Conservation (phyloP, 257 asterid genomes). For the Leptodermis oblonga region DNA sequence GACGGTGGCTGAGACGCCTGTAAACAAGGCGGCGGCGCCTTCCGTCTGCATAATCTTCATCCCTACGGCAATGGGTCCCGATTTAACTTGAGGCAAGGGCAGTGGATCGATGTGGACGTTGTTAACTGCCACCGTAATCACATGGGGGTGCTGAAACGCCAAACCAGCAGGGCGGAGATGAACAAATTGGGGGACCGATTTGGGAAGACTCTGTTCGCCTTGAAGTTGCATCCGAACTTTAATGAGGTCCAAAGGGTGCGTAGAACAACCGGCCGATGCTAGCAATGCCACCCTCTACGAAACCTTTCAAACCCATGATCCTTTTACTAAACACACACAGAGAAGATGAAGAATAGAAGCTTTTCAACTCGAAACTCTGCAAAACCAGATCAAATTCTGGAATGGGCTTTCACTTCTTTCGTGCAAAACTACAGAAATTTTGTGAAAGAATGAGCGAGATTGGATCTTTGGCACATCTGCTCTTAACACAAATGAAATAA, state of each 20-base stretch:
- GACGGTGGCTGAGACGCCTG: slow-evolving; percentile 71
- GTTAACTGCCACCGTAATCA: background rate
- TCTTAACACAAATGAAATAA: background rate
- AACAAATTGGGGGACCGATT: slow-evolving; percentile 12
- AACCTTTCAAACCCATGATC: slow-evolving; percentile 44
- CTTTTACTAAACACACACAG: slow-evolving; percentile 3
- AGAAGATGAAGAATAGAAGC: too few species aligned
- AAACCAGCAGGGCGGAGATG: slow-evolving; percentile 40
- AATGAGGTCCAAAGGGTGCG: slow-evolving; percentile 54
- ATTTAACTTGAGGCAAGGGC: slow-evolving; percentile 19
- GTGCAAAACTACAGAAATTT: background rate
- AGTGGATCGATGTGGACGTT: slow-evolving; percentile 19
- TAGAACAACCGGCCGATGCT: slow-evolving; percentile 63
- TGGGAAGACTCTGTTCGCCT: slow-evolving; percentile 30
- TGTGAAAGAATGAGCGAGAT: background rate
- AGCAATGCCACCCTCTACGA: slow-evolving; percentile 61
- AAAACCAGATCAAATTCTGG: background rate
- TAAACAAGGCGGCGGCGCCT: slow-evolving; percentile 49
- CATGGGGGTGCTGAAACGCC: slow-evolving; percentile 23
- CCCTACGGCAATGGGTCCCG: slow-evolving; percentile 47
- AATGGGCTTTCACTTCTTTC: background rate
- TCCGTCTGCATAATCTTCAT: slow-evolving; percentile 44
- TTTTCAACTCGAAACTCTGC: background rate
- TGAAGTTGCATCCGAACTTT: slow-evolving; percentile 70
- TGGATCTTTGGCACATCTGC: background rate